Evolutionary conservation across 1,284 basidiomycete genomes (phyloP), one percentile per base, ranked within the genome.

Genomic region (Cryptococcus neoformans): DNA sequence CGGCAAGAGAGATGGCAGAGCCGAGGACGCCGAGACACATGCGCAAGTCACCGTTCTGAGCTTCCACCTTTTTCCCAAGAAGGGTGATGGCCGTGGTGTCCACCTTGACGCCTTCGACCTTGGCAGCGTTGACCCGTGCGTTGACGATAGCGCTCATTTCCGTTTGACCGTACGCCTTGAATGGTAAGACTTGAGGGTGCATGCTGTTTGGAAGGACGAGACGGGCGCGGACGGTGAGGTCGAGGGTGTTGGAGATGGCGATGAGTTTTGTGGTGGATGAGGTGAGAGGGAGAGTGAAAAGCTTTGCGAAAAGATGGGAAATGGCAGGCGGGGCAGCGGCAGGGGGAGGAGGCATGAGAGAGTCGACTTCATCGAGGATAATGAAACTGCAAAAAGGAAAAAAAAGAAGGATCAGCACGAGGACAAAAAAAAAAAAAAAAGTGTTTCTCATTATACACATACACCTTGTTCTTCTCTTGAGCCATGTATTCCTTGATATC

Each of bases 291-390:
- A 78, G 66, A 8, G 69, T 64, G 59, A 79, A 76, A 21, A 79
- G 65, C 40, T 72, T 71, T 21, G 66, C 65, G 38, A 78, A 68
- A 6, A 74, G 69, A 49, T 76, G 75, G 3, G 72, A 71, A 16
- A 63, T 69, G 21, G 73, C 62, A 2, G 72, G 65, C 7, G 71
- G 55, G 8, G 69, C 67, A 6, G 61, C 51, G 2, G 67, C 59
- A 0, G 71, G 73, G 3, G 68, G 61, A 35, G 71, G 67, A 7
- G 76, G 73, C 28, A 79, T 65, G 6, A 79, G 67, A 5, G 74
- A 74, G 59, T 79, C 78, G 38, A 78, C 64, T 60, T 79, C 78
- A 59, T 79, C 78, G 35, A 79, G 69, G 42, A 79, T 67, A 36
- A 78, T 67, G 49, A 78, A 59, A 6, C 70, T 74, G 47, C 16